Percentiles rank a stretch among this genome's conserved stretches.
Conservation (phyloP, 805 yeast genomes). For the Cyberlindnera xylosilytica region DNA sequence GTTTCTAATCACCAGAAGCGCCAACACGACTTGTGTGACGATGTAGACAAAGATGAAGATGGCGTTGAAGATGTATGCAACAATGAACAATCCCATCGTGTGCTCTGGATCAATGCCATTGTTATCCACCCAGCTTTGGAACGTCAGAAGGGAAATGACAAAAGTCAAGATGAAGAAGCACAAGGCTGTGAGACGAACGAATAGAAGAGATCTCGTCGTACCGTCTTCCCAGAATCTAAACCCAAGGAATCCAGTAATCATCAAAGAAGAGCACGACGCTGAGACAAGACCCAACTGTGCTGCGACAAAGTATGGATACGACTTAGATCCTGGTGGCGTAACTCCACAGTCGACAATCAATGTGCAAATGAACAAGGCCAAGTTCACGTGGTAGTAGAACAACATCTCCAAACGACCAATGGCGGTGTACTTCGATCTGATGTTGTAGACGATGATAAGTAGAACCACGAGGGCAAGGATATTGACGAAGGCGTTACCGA, state of each 20-base stretch:
- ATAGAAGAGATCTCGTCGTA: constrained; percentile 58
- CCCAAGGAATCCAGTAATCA: constrained; percentile 74
- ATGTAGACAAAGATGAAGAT: constrained; percentile 59
- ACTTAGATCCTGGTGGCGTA: constrained; percentile 73
- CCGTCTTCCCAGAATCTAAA: constrained; percentile 97
- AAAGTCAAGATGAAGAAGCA: constrained; percentile 64
- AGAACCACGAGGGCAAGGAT: constrained; percentile 67
- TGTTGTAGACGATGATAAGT: constrained; percentile 69
- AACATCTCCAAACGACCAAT: constrained; percentile 89
- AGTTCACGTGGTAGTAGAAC: constrained; percentile 59
- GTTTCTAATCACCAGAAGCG: constrained; percentile 63
- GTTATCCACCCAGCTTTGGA: constrained; percentile 55
- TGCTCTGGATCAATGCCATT: constrained; percentile 44
- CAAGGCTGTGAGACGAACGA: constrained; percentile 48
- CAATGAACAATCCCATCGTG: constrained; percentile 67
- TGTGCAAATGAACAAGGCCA: constrained; percentile 58
- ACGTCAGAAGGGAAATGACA: constrained; percentile 66
- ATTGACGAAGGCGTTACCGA: constrained; percentile 85
- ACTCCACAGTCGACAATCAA: constrained; percentile 91
- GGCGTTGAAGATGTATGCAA: constrained; percentile 71
- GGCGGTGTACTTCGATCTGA: constrained; percentile 86
- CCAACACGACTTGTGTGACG: constrained; percentile 64
- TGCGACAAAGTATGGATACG: constrained; percentile 81
- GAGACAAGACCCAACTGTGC: constrained; percentile 74
- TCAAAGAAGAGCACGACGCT: constrained; percentile 64